Evolutionary conservation across 345 rosid genomes (phyloP).

Genomic region (Aegle marmelos): DNA sequence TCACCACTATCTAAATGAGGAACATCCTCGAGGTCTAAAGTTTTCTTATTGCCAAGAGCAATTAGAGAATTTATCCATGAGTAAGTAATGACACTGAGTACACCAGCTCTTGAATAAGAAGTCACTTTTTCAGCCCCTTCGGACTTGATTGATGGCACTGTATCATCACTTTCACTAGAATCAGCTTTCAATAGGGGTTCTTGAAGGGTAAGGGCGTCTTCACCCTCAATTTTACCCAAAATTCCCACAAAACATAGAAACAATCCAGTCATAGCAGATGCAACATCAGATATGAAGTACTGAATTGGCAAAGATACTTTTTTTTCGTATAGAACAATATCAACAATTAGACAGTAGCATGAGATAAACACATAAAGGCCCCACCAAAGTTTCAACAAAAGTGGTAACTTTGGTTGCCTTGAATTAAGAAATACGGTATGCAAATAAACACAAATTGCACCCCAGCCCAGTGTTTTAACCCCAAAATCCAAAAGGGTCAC

Average conservation of each 20-base stretch:
- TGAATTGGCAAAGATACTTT: constrained; percentile 8
- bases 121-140: constrained; percentile 40
- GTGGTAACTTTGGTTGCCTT: constrained; percentile 24
- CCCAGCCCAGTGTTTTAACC: constrained; percentile 48
- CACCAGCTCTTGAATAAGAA: constrained; percentile 44
- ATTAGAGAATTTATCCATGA: constrained; percentile 65
- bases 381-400: constrained; percentile 53
- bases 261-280: constrained; percentile 17
- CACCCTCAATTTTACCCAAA: background rate
- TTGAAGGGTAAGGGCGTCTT: constrained; percentile 28
- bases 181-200: constrained; percentile 49
- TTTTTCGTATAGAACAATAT: constrained; percentile 17
- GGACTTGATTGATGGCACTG: constrained; percentile 21
- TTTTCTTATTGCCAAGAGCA: constrained; percentile 53
- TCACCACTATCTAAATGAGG: constrained; percentile 60
- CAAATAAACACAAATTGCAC: constrained; percentile 31
- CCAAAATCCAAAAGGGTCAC: constrained; percentile 40
- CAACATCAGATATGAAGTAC: constrained; percentile 14
- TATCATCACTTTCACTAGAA: constrained; percentile 17
- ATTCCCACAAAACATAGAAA: constrained; percentile 18
- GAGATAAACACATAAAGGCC: constrained; percentile 40
- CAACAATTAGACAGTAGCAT: constrained; percentile 43
- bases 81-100: constrained; percentile 48
- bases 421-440: constrained; percentile 20
- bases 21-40: constrained; percentile 60